Conservation (phyloP, 1,284 basidiomycete genomes). For the Amylostereum areolatum region DNA sequence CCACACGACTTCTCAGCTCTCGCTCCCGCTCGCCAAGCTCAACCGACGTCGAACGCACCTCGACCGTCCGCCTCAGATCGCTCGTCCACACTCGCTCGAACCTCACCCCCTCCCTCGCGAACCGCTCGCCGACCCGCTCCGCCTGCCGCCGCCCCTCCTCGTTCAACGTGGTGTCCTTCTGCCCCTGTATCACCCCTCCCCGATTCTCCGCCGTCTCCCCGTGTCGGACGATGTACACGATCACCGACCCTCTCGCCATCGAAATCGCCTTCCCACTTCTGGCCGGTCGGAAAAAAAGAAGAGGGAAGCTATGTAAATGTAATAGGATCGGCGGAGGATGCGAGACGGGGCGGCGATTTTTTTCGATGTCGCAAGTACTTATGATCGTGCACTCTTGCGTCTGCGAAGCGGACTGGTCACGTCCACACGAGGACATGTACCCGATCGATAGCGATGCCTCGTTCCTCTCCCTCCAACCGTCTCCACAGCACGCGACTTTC, state of each 20-base stretch:
- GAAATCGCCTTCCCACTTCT: background rate
- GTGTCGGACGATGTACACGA: conserved; percentile 65
- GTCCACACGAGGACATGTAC: background rate
- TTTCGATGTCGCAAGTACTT: background rate
- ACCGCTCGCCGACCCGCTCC: conserved; percentile 40
- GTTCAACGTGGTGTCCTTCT: conserved; percentile 61
- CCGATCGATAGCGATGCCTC: too few species aligned
- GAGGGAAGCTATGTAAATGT: background rate
- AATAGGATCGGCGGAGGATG: background rate
- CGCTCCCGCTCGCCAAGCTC: background rate
- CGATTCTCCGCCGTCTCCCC: conserved; percentile 70
- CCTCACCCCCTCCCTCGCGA: conserved; percentile 41
- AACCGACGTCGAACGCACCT: conserved; percentile 35
- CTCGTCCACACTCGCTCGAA: conserved; percentile 58
- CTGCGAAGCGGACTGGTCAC: background rate
- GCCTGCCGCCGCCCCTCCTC: conserved; percentile 53
- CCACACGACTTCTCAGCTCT: background rate
- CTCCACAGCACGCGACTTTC: too few species aligned
- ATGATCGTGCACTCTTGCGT: background rate
- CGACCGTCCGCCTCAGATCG: conserved; percentile 55
- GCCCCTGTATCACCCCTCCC: conserved; percentile 61
- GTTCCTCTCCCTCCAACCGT: too few species aligned
- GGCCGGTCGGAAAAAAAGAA: background rate
- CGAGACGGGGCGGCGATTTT: background rate
- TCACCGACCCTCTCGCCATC: conserved; percentile 8